These are phyloP conservation scores for Aspergillus cavernicola DNA, from an alignment of 495 filamentous ascomycete genomes.

Conservation along the genomic window DNA sequence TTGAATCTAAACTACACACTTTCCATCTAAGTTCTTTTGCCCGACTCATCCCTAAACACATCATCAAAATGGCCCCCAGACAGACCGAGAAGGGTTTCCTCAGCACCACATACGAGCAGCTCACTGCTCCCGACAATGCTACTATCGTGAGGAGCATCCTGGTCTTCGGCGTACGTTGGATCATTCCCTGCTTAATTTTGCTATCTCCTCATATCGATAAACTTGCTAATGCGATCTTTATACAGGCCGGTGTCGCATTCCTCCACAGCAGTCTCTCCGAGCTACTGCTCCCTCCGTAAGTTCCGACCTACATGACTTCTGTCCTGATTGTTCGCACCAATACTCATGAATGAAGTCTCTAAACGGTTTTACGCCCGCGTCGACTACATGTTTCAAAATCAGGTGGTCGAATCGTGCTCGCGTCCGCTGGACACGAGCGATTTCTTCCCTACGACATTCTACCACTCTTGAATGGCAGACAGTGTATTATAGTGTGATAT, in stretches of 20 bases:
- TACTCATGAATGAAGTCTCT: conserved; percentile 16
- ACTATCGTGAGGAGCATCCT: conserved; percentile 68
- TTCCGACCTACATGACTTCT: conserved; percentile 10
- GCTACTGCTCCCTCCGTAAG: conserved; percentile 69
- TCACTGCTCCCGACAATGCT: conserved; percentile 71
- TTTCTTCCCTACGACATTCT: no score
- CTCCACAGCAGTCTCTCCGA: conserved; percentile 71
- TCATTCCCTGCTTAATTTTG: background rate
- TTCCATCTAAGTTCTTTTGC: no score
- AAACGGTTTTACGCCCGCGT: conserved; percentile 12
- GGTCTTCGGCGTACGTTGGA: conserved; percentile 64
- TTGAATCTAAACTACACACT: no score
- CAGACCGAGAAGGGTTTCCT: conserved; percentile 50
- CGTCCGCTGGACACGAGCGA: no score
- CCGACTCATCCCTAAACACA: background rate
- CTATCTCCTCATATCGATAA: background rate
- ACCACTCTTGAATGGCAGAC: conserved; percentile 11
- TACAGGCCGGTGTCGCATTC: conserved; percentile 68
- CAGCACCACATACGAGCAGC: conserved; percentile 52
- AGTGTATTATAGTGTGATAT: conserved; percentile 26
- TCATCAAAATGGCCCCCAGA: conserved; percentile 39
- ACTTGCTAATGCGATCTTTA: conserved; percentile 15
- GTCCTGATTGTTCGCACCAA: background rate
- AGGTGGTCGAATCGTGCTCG: no score
- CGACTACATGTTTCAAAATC: no score